Evolutionary conservation across 768 basidiomycete genomes (phyloP), one percentile per base, ranked within the genome.

Genomic region (Leccinum subgranulosum): DNA sequence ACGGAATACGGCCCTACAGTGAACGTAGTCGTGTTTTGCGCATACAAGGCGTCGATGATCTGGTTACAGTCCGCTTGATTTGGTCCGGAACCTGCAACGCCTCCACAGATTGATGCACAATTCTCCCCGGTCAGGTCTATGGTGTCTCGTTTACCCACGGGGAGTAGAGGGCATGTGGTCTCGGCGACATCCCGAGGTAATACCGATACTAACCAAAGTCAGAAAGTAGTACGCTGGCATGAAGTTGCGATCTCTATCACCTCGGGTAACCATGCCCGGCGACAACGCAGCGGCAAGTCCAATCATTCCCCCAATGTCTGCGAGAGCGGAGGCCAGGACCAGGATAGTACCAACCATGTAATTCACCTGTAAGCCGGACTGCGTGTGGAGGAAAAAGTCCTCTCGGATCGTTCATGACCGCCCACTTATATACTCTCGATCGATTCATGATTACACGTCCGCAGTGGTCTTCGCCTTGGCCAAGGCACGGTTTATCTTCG

Each of bases 51-150:
- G 33, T 57, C 36, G 8, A 60, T 51, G 6, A 48, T 47, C 43
- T 55, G 52, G 25, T 48, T 51, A 4, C 53, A 55, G 45, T 61
- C 59, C n/a, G 9, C 53, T 29, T 56, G 53, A 56, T 52, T 61
- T 6, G 46, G 59, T 6, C 59, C 53, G 17, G 49, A 43, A 4
- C 46, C 46, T n/a, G 57, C 49, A 7, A 50, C 27, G 2, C 57
- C 57, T 14, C 9, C 29, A 23, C 57, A 56, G 3, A 36, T 47
- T 25, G 36, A 33, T 12, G 58, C 50, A 23, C 57, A 51, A 23
- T 23, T 48, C 25, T n/a, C 50, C 19, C 58, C 36, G 1, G 36
- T 60, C 50, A 60, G 21, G 45, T 49, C 6, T 15, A 59, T 10
- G 14, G 27, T 14, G 14, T 21, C 29, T 6, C 49, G 45, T 48